phyloP scores from a whole-genome alignment of 495 filamentous ascomycete species.

The Neurospora sp. region DNA sequence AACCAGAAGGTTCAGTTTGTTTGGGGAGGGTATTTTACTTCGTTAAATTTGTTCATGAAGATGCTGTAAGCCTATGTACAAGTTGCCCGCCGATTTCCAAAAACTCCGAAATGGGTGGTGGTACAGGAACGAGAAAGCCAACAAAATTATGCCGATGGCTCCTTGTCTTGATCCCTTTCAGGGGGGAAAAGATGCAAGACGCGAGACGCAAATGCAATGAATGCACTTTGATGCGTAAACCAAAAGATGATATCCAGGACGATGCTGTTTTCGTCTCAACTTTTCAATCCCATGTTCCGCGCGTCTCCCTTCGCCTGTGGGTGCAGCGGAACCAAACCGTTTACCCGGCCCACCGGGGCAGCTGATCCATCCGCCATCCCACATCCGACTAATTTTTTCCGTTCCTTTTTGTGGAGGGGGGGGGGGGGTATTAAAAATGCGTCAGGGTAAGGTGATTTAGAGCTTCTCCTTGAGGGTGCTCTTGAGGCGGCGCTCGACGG shows the following conservation, averaged over 20 bases:
- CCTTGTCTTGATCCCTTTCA: neutral
- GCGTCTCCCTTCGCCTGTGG: neutral
- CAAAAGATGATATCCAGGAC: neutral
- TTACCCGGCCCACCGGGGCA: neutral
- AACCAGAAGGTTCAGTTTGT: neutral
- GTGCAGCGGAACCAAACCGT: neutral
- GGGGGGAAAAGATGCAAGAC: neutral
- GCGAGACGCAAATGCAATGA: neutral
- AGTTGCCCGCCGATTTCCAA: neutral
- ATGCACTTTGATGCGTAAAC: neutral
- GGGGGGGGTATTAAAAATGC: neutral
- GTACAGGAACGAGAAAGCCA: neutral
- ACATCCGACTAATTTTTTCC: neutral
- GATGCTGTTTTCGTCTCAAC: neutral
- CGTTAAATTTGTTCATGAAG: neutral
- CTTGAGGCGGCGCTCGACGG: conserved; percentile 81
- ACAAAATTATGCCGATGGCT: neutral
- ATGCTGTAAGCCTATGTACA: neutral
- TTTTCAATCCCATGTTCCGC: neutral
- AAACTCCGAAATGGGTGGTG: neutral
- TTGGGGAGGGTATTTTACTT: neutral
- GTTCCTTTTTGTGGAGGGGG: neutral
- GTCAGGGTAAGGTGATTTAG: conserved; percentile 15
- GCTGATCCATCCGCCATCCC: neutral
- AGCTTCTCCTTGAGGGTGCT: conserved; percentile 43